These are phyloP conservation scores for Cicer pinnatifidum DNA, from an alignment of 306 rosid genomes.

Conservation along the genomic window DNA sequence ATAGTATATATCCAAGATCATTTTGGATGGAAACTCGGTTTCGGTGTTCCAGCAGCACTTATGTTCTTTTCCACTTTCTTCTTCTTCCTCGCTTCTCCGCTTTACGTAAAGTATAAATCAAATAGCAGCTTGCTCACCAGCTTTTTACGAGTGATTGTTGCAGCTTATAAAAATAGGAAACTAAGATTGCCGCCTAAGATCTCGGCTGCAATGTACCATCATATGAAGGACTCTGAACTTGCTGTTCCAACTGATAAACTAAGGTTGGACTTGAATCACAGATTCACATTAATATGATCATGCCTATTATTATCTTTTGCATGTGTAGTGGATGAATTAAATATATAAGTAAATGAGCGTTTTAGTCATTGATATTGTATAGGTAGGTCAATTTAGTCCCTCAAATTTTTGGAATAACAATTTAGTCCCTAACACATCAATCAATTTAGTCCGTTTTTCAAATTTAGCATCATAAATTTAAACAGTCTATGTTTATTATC, in stretches of 20 bases:
- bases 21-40: constrained; percentile 33
- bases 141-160: constrained; percentile 13
- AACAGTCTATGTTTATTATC: no score
- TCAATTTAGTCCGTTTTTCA: no score
- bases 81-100: constrained; percentile 25
- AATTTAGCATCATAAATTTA: no score
- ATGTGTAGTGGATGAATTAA: background rate
- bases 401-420: no score
- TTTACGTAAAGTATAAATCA: constrained; percentile 26
- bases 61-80: constrained; percentile 35
- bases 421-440: no score
- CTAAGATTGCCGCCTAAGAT: constrained; percentile 1
- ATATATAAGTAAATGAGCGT: background rate
- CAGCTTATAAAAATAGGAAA: constrained; percentile 15
- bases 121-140: constrained; percentile 24
- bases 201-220: constrained; percentile 15
- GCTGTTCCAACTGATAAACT: constrained; percentile 27
- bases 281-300: background rate
- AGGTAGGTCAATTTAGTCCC: no score
- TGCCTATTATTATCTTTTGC: background rate
- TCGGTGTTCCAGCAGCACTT: constrained; percentile 23
- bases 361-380: no score
- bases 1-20: constrained; percentile 35
- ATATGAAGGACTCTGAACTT: background rate
- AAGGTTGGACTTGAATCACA: background rate